phyloP scores from a whole-genome alignment of 2,329 filamentous ascomycete species.

The Niveomyces coronatus region DNA sequence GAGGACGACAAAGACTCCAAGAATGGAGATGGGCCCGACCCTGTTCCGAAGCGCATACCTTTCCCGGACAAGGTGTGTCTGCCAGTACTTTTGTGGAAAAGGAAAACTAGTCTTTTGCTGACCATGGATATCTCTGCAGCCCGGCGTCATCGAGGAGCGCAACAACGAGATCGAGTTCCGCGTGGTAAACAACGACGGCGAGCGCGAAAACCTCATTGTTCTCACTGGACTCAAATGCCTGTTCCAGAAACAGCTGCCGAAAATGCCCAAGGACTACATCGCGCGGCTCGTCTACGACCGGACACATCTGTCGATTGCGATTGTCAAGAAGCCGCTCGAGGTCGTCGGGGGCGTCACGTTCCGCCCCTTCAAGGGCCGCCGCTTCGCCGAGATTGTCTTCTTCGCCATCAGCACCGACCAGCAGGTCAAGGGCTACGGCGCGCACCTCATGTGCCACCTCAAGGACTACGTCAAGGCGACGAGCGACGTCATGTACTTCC shows the following conservation, averaged over 20 bases:
- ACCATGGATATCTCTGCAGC: slow-evolving; percentile 32
- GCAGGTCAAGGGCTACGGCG: slow-evolving; percentile 96
- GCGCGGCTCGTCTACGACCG: slow-evolving; percentile 94
- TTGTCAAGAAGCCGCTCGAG: slow-evolving; percentile 91
- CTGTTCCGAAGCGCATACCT: slow-evolving; percentile 54
- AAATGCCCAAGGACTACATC: slow-evolving; percentile 99
- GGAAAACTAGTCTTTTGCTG: not conserved
- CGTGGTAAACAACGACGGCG: slow-evolving; percentile 93
- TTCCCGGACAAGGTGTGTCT: slow-evolving; percentile 73
- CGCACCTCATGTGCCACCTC: slow-evolving; percentile 93
- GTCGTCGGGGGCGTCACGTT: slow-evolving; percentile 98
- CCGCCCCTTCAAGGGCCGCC: slow-evolving; percentile 79
- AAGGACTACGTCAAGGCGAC: slow-evolving; percentile 98
- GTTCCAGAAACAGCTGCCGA: slow-evolving; percentile 95
- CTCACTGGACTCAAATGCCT: slow-evolving; percentile 94
- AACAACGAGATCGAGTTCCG: slow-evolving; percentile 93
- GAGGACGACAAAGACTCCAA: slow-evolving; percentile 7
- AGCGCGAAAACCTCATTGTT: slow-evolving; percentile 82
- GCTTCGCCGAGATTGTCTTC: slow-evolving; percentile 97
- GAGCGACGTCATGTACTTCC: slow-evolving; percentile 94
- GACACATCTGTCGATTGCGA: slow-evolving; percentile 91
- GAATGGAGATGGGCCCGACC: slow-evolving; percentile 33
- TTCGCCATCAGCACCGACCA: slow-evolving; percentile 96
- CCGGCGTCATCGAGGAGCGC: slow-evolving; percentile 86
- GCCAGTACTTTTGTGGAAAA: not conserved